Conservation (phyloP, 2,329 filamentous ascomycete genomes). For the Epicoccum sorghinum region DNA sequence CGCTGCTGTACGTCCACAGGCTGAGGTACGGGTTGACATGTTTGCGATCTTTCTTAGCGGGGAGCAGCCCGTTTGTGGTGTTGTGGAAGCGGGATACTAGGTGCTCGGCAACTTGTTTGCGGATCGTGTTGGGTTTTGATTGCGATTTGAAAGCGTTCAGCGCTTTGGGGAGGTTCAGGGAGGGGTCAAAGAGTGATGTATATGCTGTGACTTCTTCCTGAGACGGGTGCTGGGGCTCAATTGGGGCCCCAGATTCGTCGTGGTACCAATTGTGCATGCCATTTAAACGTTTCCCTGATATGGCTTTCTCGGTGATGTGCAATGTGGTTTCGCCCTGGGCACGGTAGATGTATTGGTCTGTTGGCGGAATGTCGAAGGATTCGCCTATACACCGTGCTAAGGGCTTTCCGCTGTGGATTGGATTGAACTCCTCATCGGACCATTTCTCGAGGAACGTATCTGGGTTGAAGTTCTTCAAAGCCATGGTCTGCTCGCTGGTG, state of each 20-base stretch:
- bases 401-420: slow-evolving; percentile 29
- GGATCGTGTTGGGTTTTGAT: slow-evolving; percentile 68
- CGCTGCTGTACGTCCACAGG: slow-evolving; percentile 70
- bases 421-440: slow-evolving; percentile 46
- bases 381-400: slow-evolving; percentile 55
- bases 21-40: slow-evolving; percentile 70
- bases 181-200: slow-evolving; percentile 68
- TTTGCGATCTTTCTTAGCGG: slow-evolving; percentile 50
- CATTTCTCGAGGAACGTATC: slow-evolving; percentile 53
- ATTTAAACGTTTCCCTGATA: slow-evolving; percentile 55
- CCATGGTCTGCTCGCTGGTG: slow-evolving; percentile 19
- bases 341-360: slow-evolving; percentile 58
- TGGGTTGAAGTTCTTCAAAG: slow-evolving; percentile 50
- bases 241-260: slow-evolving; percentile 48
- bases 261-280: slow-evolving; percentile 60
- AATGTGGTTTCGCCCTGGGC: slow-evolving; percentile 59
- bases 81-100: slow-evolving; percentile 61
- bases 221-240: slow-evolving; percentile 28
- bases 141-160: slow-evolving; percentile 69
- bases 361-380: slow-evolving; percentile 54
- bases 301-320: slow-evolving; percentile 56
- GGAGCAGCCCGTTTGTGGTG: slow-evolving; percentile 33
- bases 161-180: slow-evolving; percentile 65
- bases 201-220: slow-evolving; percentile 68
- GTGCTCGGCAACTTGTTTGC: slow-evolving; percentile 62